Conservation (phyloP, 257 asterid genomes). For the Rubia yunnanensis region DNA sequence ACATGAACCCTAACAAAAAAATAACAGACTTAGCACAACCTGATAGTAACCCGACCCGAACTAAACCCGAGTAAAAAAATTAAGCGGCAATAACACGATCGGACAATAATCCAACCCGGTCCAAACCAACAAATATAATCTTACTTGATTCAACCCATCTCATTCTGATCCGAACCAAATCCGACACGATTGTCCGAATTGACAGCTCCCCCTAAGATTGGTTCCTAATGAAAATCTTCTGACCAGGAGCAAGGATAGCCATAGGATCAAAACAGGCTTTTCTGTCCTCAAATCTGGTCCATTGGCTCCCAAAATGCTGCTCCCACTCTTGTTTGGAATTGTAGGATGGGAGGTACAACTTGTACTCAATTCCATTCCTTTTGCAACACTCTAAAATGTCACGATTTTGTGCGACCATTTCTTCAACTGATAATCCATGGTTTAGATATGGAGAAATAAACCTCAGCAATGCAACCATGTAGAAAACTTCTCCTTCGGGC, state of each 20-base stretch:
- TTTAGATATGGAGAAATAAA: conserved; percentile 42
- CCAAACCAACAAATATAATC: too few relatives aligned
- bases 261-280: conserved; percentile 63
- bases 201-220: conserved; percentile 30
- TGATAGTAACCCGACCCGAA: too few relatives aligned
- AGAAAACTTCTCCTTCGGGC: conserved; percentile 64
- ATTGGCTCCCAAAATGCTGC: conserved; percentile 66
- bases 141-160: too few relatives aligned
- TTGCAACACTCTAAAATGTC: conserved; percentile 52
- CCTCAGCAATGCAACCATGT: conserved; percentile 69
- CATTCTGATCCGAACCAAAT: too few relatives aligned
- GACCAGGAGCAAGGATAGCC: conserved; percentile 95
- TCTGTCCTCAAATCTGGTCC: conserved; percentile 68
- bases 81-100: too few relatives aligned
- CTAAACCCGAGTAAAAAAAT: too few relatives aligned
- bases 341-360: conserved; percentile 82
- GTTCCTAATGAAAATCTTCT: conserved; percentile 65
- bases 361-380: conserved; percentile 43
- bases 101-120: too few relatives aligned
- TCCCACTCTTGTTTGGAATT: conserved; percentile 56
- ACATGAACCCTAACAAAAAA: too few relatives aligned
- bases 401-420: conserved; percentile 63
- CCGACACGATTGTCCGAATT: too few relatives aligned
- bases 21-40: too few relatives aligned
- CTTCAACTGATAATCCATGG: conserved; percentile 38